These are phyloP conservation scores for Kluyveromyces starmeri DNA, from an alignment of 805 yeast species.

Conservation along the genomic window DNA sequence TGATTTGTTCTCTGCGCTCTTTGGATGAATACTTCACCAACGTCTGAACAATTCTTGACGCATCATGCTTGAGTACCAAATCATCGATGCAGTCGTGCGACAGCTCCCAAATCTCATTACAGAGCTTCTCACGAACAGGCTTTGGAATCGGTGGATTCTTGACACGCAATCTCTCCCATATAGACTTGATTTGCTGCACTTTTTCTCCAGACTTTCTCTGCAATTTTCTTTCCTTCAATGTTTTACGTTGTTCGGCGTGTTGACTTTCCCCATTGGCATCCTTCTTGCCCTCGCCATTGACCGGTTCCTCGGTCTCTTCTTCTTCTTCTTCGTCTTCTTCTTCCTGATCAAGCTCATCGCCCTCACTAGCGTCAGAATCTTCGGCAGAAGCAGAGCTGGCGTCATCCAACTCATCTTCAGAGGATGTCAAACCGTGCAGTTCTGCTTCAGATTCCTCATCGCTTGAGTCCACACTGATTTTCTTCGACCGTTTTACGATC, in stretches of 20 bases:
- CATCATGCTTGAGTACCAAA: slow-evolving; percentile 89
- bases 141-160: slow-evolving; percentile 75
- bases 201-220: slow-evolving; percentile 80
- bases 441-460: slow-evolving; percentile 18
- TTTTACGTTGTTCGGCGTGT: slow-evolving; percentile 75
- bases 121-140: slow-evolving; percentile 63
- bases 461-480: slow-evolving; percentile 26
- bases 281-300: slow-evolving; percentile 27
- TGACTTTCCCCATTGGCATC: slow-evolving; percentile 51
- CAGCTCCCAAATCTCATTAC: slow-evolving; percentile 78
- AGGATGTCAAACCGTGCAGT: slow-evolving; percentile 9
- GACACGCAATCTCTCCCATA: slow-evolving; percentile 90
- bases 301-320: slow-evolving; percentile 25
- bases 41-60: slow-evolving; percentile 92
- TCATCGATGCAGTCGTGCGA: slow-evolving; percentile 72
- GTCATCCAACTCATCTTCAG: slow-evolving; percentile 17
- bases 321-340: slow-evolving; percentile 23
- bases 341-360: slow-evolving; percentile 20
- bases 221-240: slow-evolving; percentile 74
- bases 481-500: slow-evolving; percentile 5
- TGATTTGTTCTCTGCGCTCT: slow-evolving; percentile 66
- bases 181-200: slow-evolving; percentile 71
- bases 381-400: slow-evolving; percentile 20
- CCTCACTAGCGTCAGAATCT: slow-evolving; percentile 21
- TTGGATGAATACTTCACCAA: slow-evolving; percentile 77